Evolutionary conservation across 1,284 basidiomycete genomes (phyloP).

Genomic region (Pisolithus thermaeus): DNA sequence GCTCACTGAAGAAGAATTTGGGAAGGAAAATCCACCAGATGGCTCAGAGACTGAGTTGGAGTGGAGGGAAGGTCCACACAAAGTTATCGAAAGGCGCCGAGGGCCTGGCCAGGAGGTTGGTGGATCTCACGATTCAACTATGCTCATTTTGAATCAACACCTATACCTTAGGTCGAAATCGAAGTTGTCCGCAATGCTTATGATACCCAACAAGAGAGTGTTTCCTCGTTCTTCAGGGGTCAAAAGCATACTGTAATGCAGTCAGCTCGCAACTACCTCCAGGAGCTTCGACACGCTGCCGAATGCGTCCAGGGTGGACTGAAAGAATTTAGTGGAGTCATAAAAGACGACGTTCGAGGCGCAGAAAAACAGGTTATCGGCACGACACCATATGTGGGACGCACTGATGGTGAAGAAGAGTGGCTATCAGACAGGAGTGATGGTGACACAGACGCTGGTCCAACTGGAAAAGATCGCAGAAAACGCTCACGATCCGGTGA

Average conservation of each 20-base stretch:
- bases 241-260: conserved; percentile 1
- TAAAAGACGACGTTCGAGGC: not conserved
- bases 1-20: conserved; percentile 13
- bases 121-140: not conserved
- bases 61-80: conserved; percentile 64
- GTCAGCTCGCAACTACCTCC: conserved; percentile 7
- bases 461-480: conserved; percentile 7
- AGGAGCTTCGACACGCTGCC: conserved; percentile 7
- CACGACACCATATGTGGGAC: not conserved
- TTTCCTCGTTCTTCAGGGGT: conserved; percentile 1
- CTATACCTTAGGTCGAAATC: conserved; percentile 19
- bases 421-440: conserved; percentile 21
- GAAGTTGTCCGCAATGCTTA: conserved; percentile 21
- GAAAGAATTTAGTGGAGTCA: conserved; percentile 1
- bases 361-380: not conserved
- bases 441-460: not conserved
- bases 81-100: conserved; percentile 40
- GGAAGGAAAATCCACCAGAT: conserved; percentile 36
- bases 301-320: conserved; percentile 1
- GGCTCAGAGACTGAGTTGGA: conserved; percentile 42
- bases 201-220: conserved; percentile 1
- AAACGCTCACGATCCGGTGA: conserved; percentile 15
- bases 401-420: conserved; percentile 16
- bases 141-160: not conserved
- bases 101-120: conserved; percentile 28